A percentile compares a stretch with the other conserved stretches of the same genome.
Conservation (phyloP, 2,329 filamentous ascomycete species). For the Conoideocrella luteorostrata region DNA sequence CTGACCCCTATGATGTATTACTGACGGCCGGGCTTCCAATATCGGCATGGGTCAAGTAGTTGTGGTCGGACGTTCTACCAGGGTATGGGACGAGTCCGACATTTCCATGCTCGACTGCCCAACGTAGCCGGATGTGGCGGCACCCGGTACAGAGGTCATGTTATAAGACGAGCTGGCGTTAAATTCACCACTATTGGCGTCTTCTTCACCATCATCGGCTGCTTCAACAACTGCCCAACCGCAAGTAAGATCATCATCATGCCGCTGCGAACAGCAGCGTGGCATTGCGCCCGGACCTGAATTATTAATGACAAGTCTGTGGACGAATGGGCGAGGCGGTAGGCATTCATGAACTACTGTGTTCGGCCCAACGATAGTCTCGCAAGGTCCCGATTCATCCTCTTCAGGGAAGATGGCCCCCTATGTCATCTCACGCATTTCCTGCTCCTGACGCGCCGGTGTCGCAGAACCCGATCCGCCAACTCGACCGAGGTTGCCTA, state of each 20-base stretch:
- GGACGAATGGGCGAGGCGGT: slow-evolving; percentile 3
- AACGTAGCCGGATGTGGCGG: neutral
- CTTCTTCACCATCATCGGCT: slow-evolving; percentile 2
- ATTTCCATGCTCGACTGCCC: neutral
- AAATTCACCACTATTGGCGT: neutral
- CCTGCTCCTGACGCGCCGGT: slow-evolving; percentile 29
- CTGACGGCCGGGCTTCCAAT: no score
- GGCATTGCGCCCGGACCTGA: neutral
- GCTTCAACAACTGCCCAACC: slow-evolving; percentile 11
- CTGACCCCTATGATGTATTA: no score
- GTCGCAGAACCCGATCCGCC: slow-evolving; percentile 17
- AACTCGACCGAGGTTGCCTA: slow-evolving; percentile 26
- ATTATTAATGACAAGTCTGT: neutral
- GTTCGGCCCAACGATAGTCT: slow-evolving; percentile 23
- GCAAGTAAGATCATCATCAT: slow-evolving; percentile 6
- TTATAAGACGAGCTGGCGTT: neutral
- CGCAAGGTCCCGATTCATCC: slow-evolving; percentile 23
- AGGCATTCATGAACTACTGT: slow-evolving; percentile 13
- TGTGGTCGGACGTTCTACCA: neutral
- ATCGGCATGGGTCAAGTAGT: no score
- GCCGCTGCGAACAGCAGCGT: slow-evolving; percentile 1
- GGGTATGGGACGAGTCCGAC: neutral
- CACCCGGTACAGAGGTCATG: neutral
- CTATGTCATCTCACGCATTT: slow-evolving; percentile 42
- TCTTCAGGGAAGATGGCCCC: slow-evolving; percentile 30